A percentile compares a stretch with the other conserved stretches of the same genome.
These are phyloP conservation scores for Ophiocordyceps camponoti-floridani DNA, from an alignment of 2,329 filamentous ascomycete genomes.

Conservation along the genomic window DNA sequence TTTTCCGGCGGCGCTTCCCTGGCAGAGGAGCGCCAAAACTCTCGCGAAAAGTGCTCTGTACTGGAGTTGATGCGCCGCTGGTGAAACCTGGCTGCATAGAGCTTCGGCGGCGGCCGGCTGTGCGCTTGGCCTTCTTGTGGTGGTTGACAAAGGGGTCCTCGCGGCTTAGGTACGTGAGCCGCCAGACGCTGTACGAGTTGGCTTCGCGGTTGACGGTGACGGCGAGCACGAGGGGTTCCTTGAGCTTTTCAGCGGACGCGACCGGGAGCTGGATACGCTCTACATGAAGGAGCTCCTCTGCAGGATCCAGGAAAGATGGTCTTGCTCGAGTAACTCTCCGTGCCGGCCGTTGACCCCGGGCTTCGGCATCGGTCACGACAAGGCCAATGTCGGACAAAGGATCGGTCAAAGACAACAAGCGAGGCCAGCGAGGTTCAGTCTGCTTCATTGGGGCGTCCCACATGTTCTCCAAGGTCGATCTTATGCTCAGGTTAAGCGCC, in stretches of 20 bases:
- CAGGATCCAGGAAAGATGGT: constrained; percentile 45
- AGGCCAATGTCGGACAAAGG: constrained; percentile 74
- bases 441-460: constrained; percentile 36
- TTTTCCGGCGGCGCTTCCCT: constrained; percentile 34
- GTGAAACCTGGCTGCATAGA: constrained; percentile 49
- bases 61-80: constrained; percentile 62
- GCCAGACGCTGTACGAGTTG: constrained; percentile 72
- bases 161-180: constrained; percentile 56
- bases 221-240: constrained; percentile 47
- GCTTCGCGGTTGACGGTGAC: constrained; percentile 67
- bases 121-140: constrained; percentile 25
- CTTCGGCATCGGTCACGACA: constrained; percentile 45
- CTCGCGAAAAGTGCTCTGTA: constrained; percentile 53
- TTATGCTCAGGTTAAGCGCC: constrained; percentile 31
- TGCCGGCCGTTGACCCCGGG: constrained; percentile 10
- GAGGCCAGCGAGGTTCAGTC: constrained; percentile 45
- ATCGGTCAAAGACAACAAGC: constrained; percentile 70
- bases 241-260: constrained; percentile 13
- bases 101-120: constrained; percentile 35
- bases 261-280: constrained; percentile 46
- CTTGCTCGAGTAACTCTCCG: constrained; percentile 20
- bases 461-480: constrained; percentile 36
- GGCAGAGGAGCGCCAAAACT: constrained; percentile 49
- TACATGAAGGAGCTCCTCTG: constrained; percentile 73
- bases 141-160: constrained; percentile 36